These are phyloP conservation scores for Penicillium goetzii DNA, from an alignment of 495 filamentous ascomycete genomes.

Conservation along the genomic window DNA sequence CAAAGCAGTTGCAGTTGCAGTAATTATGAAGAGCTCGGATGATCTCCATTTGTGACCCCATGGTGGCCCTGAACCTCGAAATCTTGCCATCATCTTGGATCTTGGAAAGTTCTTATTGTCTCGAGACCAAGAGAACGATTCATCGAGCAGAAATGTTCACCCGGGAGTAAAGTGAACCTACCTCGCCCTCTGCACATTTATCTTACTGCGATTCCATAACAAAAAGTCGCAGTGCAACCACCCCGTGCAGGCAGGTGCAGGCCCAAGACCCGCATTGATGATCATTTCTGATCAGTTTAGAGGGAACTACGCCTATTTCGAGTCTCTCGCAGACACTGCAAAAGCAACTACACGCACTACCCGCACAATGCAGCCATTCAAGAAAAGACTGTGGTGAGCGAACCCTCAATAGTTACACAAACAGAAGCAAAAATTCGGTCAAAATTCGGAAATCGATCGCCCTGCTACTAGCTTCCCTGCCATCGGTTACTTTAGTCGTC, in stretches of 20 bases:
- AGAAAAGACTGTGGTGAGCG: background rate
- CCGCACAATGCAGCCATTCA: background rate
- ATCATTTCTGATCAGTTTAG: background rate
- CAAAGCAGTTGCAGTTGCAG: background rate
- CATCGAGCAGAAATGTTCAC: background rate
- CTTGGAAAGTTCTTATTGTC: background rate
- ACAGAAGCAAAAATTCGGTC: background rate
- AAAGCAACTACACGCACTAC: background rate
- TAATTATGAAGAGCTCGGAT: background rate
- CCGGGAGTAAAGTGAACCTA: background rate
- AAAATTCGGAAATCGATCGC: background rate
- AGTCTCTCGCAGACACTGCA: background rate
- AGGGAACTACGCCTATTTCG: background rate
- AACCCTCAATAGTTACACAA: background rate
- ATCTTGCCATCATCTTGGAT: background rate
- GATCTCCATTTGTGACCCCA: background rate
- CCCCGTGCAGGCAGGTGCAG: background rate
- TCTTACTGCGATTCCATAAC: too few species aligned
- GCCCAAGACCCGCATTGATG: background rate
- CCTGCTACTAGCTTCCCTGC: background rate
- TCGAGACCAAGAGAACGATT: background rate
- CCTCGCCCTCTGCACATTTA: background rate
- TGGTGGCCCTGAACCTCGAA: background rate
- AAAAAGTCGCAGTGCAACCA: background rate
- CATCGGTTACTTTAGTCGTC: background rate